Base-by-base conservation (phyloP, 2,329 filamentous ascomycete genomes). In the Nigrospora oryzae region DNA sequence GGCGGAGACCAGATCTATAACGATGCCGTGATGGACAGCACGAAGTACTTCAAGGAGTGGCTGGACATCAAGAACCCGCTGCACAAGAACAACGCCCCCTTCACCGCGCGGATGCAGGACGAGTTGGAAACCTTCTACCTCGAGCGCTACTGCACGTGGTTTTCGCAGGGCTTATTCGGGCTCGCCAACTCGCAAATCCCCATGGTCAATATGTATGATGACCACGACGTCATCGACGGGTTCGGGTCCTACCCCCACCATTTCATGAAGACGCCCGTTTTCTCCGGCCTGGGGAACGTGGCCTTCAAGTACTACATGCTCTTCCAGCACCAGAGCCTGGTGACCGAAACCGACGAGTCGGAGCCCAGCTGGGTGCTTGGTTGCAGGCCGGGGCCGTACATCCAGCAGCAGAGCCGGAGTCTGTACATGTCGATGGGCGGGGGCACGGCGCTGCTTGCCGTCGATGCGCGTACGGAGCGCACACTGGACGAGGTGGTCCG, bases 261-360 rank as follows among this genome's bases (percentile, higher is more conserved):
- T 53, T 93, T 95, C 58, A 97, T 96, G 89, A 80, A 78, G 52
- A 88, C 87, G 3, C 85, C 88, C 1, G 87, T 97, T 0, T 95
- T 98, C 61, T 84, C 83, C 2, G 93, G 94, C 0, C 66, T 98
- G 10, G 94, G 93, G 3, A 86, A 85, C 34, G 81, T 97, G 41
- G 91, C 91, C 0, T 97, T 93, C 77, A 98, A 98, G 63, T 98
- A 97, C 66, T 98, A 98, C 58, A 84, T 98, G 82, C 76, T 98
- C 10, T 98, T 98, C 69, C 93, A 98, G 63, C 93, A 98, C 55
- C 94, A 98, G 63, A 95, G 86, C 53, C 73, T 95, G 4, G 69
- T 80, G 1, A 79, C 83, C 38, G 93, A 98, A 67, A 89, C 83
- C 1, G 83, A 94, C 53, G 72, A 76, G 33, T 79, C 86, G 3